Evolutionary conservation across 805 yeast genomes (phyloP), one percentile per base, ranked within the genome.

Genomic region (Candida silvicultrix): DNA sequence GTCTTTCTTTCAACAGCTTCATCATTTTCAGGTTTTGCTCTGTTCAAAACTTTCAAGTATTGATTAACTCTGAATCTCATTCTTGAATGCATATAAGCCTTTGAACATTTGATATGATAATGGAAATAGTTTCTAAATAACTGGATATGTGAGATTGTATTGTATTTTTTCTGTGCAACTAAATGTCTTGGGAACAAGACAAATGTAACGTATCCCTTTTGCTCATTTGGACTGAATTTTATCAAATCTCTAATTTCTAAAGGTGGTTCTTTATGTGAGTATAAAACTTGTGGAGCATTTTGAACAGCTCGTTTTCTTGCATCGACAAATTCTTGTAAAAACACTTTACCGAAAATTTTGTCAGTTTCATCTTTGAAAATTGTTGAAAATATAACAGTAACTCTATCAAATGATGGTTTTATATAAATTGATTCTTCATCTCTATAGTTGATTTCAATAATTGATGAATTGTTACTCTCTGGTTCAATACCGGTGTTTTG

Each of bases 41-140:
- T 79, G 71, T 94, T 94, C 69, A 94, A 80, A 29, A 94, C 92
- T 74, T 94, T 94, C 63, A 90, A 78, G 72, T 90, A 94, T 59
- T 95, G 94, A 56, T 85, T 83, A 21, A 94, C 98, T 60, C 99
- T 80, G 68, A 75, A 88, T 67, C 99, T 81, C 99, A 94, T 94
- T 74, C 99, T 83, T 43, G 96, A 89, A 68, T 94, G 99, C 83
- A 94, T 82, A 69, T 87, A 94, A 32, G 99, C 98, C 74, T 94
- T 94, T 50, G 97, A 89, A 67, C 97, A 92, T 70, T 94, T 94
- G 72, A 94, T 94, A 64, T 94, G 99, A 68, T 92, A 94, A 67
- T 94, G 99, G 84, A 94, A 94, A 70, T 92, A 94, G 62, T 90
- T 95, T 68, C 99, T 78, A 71, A 94, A 94, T 47, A 88, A 73